These are phyloP conservation scores for Mycena metata DNA, from an alignment of 768 basidiomycete species.

Conservation along the genomic window DNA sequence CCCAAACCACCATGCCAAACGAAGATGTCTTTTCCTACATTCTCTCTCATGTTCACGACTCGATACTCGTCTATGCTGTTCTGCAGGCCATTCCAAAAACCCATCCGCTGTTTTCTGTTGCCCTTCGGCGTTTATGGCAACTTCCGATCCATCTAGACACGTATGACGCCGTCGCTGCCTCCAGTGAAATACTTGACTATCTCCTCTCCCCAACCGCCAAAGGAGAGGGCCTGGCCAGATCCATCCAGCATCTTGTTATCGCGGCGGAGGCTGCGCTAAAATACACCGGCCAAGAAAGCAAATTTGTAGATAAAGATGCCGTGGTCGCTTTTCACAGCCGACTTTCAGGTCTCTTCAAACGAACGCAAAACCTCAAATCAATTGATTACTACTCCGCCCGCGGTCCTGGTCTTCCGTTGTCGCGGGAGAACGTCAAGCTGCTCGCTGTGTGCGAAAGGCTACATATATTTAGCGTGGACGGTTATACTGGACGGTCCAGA, in stretches of 20 bases:
- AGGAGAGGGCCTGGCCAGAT: neutral
- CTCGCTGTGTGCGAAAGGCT: slow-evolving; percentile 23
- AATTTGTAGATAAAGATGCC: neutral
- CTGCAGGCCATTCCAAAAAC: slow-evolving; percentile 20
- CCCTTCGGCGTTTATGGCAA: slow-evolving; percentile 21
- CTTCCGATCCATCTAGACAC: slow-evolving; percentile 29
- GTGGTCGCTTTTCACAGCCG: slow-evolving; percentile 18
- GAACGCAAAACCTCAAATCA: slow-evolving; percentile 31
- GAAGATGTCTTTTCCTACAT: slow-evolving; percentile 36
- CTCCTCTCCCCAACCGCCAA: neutral
- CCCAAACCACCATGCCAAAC: neutral
- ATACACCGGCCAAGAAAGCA: neutral
- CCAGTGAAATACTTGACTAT: slow-evolving; percentile 18
- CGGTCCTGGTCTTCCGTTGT: slow-evolving; percentile 25
- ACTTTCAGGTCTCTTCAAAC: slow-evolving; percentile 26
- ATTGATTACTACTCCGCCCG: neutral
- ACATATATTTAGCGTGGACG: slow-evolving; percentile 27
- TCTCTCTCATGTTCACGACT: slow-evolving; percentile 29
- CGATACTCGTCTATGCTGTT: slow-evolving; percentile 20
- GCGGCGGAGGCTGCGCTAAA: slow-evolving; percentile 5
- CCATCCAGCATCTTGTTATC: slow-evolving; percentile 16
- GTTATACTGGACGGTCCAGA: neutral
- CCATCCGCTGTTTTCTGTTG: slow-evolving; percentile 8
- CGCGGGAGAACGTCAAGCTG: neutral
- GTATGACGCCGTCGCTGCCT: slow-evolving; percentile 4